Conservation (phyloP, 768 basidiomycete genomes). For the Mrakia hoshinonis region DNA sequence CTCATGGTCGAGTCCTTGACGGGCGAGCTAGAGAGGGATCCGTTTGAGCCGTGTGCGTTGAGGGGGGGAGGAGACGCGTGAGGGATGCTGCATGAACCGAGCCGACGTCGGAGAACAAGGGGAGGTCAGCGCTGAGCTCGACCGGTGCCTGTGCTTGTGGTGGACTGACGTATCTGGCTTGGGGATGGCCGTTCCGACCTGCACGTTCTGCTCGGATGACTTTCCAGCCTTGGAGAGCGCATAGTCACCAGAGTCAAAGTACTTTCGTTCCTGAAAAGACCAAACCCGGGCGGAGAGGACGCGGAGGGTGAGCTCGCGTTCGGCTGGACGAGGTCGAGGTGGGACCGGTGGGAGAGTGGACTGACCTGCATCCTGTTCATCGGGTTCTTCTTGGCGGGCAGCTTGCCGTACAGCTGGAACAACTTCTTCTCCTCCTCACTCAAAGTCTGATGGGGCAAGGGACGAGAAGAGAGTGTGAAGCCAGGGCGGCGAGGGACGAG, state of each 20-base stretch:
- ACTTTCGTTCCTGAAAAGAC: slow-evolving; percentile 76
- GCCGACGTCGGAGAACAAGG: slow-evolving; percentile 8
- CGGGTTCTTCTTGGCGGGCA: slow-evolving; percentile 86
- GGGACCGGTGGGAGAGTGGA: not conserved
- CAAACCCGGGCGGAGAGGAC: not conserved
- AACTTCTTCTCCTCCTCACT: slow-evolving; percentile 86
- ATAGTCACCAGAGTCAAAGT: slow-evolving; percentile 98
- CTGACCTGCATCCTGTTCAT: slow-evolving; percentile 74
- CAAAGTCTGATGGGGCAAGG: slow-evolving; percentile 53
- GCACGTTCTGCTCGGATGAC: slow-evolving; percentile 63
- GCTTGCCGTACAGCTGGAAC: slow-evolving; percentile 87
- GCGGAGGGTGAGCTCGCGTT: not conserved
- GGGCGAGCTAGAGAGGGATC: slow-evolving; percentile 60
- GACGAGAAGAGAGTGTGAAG: not conserved
- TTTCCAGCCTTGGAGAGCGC: slow-evolving; percentile 84
- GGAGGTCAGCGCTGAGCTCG: slow-evolving; percentile 20
- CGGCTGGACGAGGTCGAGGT: not conserved
- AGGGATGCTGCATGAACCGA: slow-evolving; percentile 58
- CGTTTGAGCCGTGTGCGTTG: slow-evolving; percentile 53
- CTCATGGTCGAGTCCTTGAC: slow-evolving; percentile 51
- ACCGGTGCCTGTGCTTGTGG: too few relatives aligned
- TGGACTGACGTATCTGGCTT: slow-evolving; percentile 81
- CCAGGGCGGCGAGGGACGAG: not conserved
- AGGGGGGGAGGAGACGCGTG: slow-evolving; percentile 69
- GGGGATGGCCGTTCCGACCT: slow-evolving; percentile 94